phyloP scores from a whole-genome alignment of 148 eudicot species.

The Fagopyrum tataricum region DNA sequence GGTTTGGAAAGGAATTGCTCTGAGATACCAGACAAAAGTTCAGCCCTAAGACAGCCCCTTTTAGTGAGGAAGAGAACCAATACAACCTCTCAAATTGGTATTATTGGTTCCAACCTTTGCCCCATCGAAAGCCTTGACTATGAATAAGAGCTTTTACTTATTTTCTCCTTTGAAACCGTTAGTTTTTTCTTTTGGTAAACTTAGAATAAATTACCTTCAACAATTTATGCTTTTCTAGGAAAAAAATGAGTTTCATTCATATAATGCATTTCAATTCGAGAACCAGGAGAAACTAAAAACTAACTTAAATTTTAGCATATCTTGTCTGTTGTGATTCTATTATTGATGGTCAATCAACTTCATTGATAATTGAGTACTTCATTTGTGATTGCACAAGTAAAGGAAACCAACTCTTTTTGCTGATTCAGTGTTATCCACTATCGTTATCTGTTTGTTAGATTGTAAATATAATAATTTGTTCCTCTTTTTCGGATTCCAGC shows the following conservation, averaged over 20 bases:
- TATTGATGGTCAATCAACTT: no score
- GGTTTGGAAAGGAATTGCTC: conserved; percentile 21
- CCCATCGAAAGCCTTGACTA: conserved; percentile 43
- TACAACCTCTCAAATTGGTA: conserved; percentile 32
- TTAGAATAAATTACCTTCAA: not conserved
- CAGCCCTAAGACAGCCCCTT: conserved; percentile 21
- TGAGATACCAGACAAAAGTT: conserved; percentile 14
- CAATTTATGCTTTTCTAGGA: no score
- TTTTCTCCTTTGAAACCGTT: not conserved
- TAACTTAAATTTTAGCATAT: no score
- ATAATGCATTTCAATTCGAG: no score
- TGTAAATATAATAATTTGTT: not conserved
- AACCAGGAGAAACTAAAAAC: no score
- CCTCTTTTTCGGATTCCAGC: conserved; percentile 29
- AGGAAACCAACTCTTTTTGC: no score
- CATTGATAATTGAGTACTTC: no score
- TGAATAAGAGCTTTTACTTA: conserved; percentile 20
- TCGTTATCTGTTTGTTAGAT: not conserved
- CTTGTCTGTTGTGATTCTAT: no score
- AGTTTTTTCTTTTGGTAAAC: not conserved
- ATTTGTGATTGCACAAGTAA: no score
- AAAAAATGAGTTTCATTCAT: no score
- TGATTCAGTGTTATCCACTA: no score
- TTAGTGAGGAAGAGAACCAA: conserved; percentile 19
- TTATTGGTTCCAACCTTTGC: conserved; percentile 31